phyloP scores from a whole-genome alignment of 306 rosid species.

The Spatholobus suberectus region DNA sequence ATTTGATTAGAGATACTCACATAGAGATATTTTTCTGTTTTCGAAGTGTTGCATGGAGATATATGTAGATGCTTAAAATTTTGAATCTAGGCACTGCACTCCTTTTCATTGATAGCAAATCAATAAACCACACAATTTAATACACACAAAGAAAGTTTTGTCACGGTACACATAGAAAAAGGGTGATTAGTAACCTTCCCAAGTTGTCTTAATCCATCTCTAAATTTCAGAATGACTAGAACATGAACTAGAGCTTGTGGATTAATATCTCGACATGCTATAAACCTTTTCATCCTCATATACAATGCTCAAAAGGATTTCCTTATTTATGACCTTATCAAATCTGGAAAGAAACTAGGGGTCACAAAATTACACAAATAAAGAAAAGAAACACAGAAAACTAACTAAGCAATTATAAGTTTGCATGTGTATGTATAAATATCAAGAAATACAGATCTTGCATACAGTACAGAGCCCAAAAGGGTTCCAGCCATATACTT shows the following conservation, averaged over 20 bases:
- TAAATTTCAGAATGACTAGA: constrained; percentile 78
- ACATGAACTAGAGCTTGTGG: constrained; percentile 96
- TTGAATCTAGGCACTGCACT: too few relatives aligned
- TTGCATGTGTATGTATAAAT: background rate
- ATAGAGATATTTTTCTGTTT: too few relatives aligned
- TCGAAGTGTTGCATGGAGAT: background rate
- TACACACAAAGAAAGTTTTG: too few relatives aligned
- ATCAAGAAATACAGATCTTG: background rate
- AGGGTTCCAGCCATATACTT: background rate
- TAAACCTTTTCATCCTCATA: constrained; percentile 73
- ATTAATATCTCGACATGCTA: constrained; percentile 81
- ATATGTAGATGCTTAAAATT: too few relatives aligned
- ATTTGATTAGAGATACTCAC: too few relatives aligned
- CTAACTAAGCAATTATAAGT: background rate
- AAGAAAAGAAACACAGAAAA: background rate
- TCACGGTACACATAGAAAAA: constrained; percentile 15
- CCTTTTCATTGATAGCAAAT: too few relatives aligned
- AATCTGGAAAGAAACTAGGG: constrained; percentile 56
- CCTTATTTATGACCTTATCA: constrained; percentile 91
- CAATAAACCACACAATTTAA: too few relatives aligned
- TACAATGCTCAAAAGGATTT: constrained; percentile 79
- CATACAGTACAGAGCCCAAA: background rate
- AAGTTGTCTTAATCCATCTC: constrained; percentile 86
- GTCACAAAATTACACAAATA: background rate
- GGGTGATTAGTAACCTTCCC: constrained; percentile 59